phyloP scores from a whole-genome alignment of 2,329 filamentous ascomycete genomes.

The Pezizomycotina sp. region DNA sequence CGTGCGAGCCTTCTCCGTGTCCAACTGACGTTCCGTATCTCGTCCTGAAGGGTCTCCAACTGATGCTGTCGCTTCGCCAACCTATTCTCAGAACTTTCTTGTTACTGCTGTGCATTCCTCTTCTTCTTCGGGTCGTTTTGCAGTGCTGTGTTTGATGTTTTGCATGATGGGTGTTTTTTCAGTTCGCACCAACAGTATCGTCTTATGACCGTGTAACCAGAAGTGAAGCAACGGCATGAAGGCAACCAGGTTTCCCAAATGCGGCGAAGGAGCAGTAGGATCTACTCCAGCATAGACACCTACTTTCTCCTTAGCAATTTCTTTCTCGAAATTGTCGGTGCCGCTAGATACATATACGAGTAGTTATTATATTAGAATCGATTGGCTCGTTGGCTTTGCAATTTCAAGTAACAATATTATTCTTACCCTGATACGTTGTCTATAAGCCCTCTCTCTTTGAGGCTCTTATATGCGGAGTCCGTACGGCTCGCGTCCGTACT shows the following conservation, averaged over 20 bases:
- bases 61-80: constrained; percentile 59
- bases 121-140: constrained; percentile 23
- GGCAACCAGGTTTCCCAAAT: constrained; percentile 64
- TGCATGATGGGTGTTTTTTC: background rate
- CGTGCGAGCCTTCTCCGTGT: constrained; percentile 10
- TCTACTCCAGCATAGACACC: constrained; percentile 69
- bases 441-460: too few relatives aligned
- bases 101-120: too few relatives aligned
- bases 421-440: too few relatives aligned
- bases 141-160: constrained; percentile 1
- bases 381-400: too few relatives aligned
- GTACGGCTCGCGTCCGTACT: too few relatives aligned
- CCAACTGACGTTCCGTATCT: constrained; percentile 21
- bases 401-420: too few relatives aligned
- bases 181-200: constrained; percentile 30
- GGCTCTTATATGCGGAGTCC: too few relatives aligned
- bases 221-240: constrained; percentile 76
- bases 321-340: constrained; percentile 42
- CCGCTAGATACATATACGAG: too few relatives aligned
- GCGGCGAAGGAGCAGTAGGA: constrained; percentile 61
- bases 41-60: constrained; percentile 66
- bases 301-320: constrained; percentile 49
- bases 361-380: too few relatives aligned
- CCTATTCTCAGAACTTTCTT: too few relatives aligned
- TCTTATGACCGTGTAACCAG: constrained; percentile 56